A percentile compares a stretch with the other conserved stretches of the same genome.
These are phyloP conservation scores for Eucalyptus microcorys DNA, from an alignment of 345 rosid species.

Conservation along the genomic window DNA sequence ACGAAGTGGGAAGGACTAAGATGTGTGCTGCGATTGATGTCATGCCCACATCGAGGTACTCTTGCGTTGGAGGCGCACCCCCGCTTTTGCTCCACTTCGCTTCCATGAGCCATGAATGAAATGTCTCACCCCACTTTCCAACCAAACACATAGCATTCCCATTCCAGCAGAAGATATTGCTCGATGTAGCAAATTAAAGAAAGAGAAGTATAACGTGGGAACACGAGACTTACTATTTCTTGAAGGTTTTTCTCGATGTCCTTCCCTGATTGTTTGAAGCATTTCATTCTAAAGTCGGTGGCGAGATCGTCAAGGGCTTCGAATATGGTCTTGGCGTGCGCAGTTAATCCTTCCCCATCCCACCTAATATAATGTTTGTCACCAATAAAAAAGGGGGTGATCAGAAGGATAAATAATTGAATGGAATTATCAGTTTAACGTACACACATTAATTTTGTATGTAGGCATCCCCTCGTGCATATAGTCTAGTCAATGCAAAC, in stretches of 20 bases:
- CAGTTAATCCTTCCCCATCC: slow-evolving; percentile 33
- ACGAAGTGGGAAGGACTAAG: slow-evolving; percentile 24
- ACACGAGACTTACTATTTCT: slow-evolving; percentile 17
- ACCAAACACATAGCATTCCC: neutral
- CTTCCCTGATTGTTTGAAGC: slow-evolving; percentile 6
- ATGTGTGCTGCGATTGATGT: slow-evolving; percentile 37
- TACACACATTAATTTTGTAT: neutral
- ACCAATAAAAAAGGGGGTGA: neutral
- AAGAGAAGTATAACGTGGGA: neutral
- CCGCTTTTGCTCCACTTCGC: slow-evolving; percentile 39
- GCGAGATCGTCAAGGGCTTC: slow-evolving; percentile 35
- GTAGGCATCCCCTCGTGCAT: neutral
- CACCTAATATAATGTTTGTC: slow-evolving; percentile 18
- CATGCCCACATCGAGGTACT: slow-evolving; percentile 37
- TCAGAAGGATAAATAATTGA: neutral
- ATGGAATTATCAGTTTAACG: neutral
- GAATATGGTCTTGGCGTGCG: slow-evolving; percentile 34
- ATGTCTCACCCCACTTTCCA: slow-evolving; percentile 55
- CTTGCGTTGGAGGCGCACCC: slow-evolving; percentile 16
- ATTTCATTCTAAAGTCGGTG: slow-evolving; percentile 10
- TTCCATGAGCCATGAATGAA: slow-evolving; percentile 50
- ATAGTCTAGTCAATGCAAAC: neutral
- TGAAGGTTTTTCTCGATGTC: slow-evolving; percentile 22
- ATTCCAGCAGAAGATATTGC: neutral
- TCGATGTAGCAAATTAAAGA: neutral